Evolutionary conservation across 805 yeast species (phyloP).

Genomic region (Candida adriatica): DNA sequence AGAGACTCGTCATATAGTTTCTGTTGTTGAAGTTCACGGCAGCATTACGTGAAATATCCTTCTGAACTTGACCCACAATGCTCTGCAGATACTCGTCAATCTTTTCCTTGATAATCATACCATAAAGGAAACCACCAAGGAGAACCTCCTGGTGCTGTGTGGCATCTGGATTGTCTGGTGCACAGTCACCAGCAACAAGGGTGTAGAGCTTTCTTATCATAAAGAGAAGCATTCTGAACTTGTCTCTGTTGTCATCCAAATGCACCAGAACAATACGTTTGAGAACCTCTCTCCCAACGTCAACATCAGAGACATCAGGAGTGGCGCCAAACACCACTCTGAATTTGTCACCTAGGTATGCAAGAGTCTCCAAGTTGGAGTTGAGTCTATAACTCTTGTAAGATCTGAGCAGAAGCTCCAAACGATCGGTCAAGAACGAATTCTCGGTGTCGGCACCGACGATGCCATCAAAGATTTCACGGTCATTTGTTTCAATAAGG

Average conservation of each 20-base stretch:
- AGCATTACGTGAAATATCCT: constrained; percentile 73
- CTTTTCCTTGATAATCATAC: constrained; percentile 95
- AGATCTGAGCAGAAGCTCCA: constrained; percentile 84
- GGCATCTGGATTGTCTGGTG: constrained; percentile 98
- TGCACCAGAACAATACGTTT: constrained; percentile 86
- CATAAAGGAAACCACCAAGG: constrained; percentile 92
- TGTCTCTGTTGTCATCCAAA: constrained; percentile 64
- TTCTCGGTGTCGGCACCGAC: constrained; percentile 82
- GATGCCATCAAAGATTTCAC: constrained; percentile 94
- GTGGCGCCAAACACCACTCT: constrained; percentile 88
- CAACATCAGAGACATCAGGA: constrained; percentile 80
- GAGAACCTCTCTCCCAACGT: constrained; percentile 83
- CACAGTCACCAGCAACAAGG: constrained; percentile 92
- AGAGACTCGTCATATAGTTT: constrained; percentile 75
- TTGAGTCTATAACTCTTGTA: constrained; percentile 76
- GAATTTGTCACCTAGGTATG: constrained; percentile 92
- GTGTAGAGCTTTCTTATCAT: constrained; percentile 95
- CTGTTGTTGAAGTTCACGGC: constrained; percentile 80
- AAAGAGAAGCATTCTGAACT: constrained; percentile 80
- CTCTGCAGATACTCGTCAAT: constrained; percentile 84
- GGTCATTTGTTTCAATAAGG: constrained; percentile 80
- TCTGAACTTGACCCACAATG: constrained; percentile 65
- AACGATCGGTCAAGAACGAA: constrained; percentile 95
- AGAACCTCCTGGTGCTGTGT: constrained; percentile 97
- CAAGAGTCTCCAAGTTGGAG: constrained; percentile 83